Evolutionary conservation across 2,329 filamentous ascomycete genomes (phyloP), one percentile per base, ranked within the genome.

Genomic region (Penicillium sclerotigenum): DNA sequence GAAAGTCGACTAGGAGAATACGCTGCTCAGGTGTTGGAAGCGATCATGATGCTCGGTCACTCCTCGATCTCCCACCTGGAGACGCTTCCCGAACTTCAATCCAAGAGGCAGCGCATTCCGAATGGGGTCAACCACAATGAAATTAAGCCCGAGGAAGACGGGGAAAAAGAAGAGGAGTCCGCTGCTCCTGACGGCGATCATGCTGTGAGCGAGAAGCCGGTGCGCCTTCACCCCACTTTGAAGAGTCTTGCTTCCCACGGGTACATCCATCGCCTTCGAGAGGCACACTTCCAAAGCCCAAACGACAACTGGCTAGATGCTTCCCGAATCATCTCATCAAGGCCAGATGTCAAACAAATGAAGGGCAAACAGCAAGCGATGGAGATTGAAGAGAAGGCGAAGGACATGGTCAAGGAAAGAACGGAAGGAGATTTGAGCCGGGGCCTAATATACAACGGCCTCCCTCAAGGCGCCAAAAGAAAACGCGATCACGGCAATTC

Each of bases 1-100:
- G 86, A 91, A 63, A 82, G 81, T 33, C 84, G 87, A 64, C 87
- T 91, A 69, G 93, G 92, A 18, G 77, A 80, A n/a, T 82, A 86
- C 59, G 91, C 91, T 29, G 84, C 86, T 54, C 84, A 87, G 59
- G 80, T 97, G 37, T 82, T 94, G 57, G 85, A 89, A 64, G 88
- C 87, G 29, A 77, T 97, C 40, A 77, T 96, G 58, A 81, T 87
- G 53, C 80, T 92, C 18, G 93, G 93, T 1, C 89, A 94, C 75
- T 87, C 88, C 29, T 86, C 76, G 58, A 72, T 80, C 45, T 70
- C 71, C 47, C 73, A 81, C 60, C 74, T 82, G 24, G 72, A 77
- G 56, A 69, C 60, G 7, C 63, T 75, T 11, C 70, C 73, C 2
- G 71, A 76, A 41, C 65, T 76, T 41, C 59, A 58, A 47, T 53